Evolutionary conservation across 768 basidiomycete genomes (phyloP).

Genomic region (Lactarius quietus): DNA sequence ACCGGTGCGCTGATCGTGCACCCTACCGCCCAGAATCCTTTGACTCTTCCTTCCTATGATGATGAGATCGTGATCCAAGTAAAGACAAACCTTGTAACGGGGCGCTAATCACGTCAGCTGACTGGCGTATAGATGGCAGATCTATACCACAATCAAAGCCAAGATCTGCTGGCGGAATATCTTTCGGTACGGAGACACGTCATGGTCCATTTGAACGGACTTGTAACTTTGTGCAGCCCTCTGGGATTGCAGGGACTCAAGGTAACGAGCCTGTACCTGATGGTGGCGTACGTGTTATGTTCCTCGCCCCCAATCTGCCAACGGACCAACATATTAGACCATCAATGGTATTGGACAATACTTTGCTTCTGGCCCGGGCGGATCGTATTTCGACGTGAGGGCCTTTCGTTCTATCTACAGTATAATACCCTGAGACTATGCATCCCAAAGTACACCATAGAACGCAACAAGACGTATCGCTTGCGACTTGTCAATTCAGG

Average conservation of each 20-base stretch:
- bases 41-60: slow-evolving; percentile 37
- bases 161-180: slow-evolving; percentile 28
- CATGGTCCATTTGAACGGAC: neutral
- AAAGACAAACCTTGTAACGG: neutral
- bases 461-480: slow-evolving; percentile 40
- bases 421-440: slow-evolving; percentile 21
- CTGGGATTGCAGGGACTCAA: slow-evolving; percentile 32
- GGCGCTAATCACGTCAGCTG: neutral
- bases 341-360: too few species aligned
- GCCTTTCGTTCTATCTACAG: too few species aligned
- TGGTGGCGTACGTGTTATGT: slow-evolving; percentile 27
- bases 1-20: slow-evolving; percentile 48
- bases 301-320: neutral
- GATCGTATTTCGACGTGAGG: too few species aligned
- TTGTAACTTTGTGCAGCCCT: slow-evolving; percentile 26
- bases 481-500: too few species aligned
- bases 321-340: slow-evolving; percentile 22
- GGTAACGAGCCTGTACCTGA: too few species aligned
- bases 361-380: too few species aligned
- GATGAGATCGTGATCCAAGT: slow-evolving; percentile 35
- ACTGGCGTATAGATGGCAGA: slow-evolving; percentile 36
- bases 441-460: slow-evolving; percentile 34
- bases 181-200: slow-evolving; percentile 28
- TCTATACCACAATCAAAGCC: slow-evolving; percentile 34
- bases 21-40: slow-evolving; percentile 35